Conservation (phyloP, 179 eudicot species). For the Actinidia chinensis region DNA sequence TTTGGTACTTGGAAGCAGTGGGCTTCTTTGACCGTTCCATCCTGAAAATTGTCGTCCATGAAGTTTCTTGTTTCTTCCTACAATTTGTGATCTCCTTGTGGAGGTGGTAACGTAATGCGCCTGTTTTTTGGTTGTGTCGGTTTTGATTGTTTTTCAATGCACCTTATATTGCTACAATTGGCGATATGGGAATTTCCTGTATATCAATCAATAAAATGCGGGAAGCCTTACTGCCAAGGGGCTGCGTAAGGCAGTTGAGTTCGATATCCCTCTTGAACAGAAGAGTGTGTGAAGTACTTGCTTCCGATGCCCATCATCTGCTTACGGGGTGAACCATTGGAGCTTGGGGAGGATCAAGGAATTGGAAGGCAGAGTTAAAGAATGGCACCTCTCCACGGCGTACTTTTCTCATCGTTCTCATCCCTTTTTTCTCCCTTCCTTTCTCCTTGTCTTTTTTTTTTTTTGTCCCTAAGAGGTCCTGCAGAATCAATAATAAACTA, state of each 20-base stretch:
- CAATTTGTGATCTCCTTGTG: conserved; percentile 12
- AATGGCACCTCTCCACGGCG: conserved; percentile 50
- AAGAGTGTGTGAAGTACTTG: conserved; percentile 40
- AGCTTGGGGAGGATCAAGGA: conserved; percentile 46
- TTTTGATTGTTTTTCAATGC: conserved; percentile 23
- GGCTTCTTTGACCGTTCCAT: conserved; percentile 36
- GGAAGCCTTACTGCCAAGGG: conserved; percentile 37
- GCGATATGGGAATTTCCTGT: conserved; percentile 35
- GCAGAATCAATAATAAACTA: conserved; percentile 37
- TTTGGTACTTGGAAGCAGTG: conserved; percentile 29
- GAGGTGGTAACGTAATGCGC: conserved; percentile 31
- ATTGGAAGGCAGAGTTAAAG: conserved; percentile 42
- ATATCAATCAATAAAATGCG: conserved; percentile 39
- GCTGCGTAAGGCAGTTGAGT: conserved; percentile 38
- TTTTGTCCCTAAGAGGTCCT: conserved; percentile 34
- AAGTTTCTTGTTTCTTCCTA: conserved; percentile 19
- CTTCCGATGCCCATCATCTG: conserved; percentile 2
- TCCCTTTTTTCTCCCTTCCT: no score
- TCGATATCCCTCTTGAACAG: conserved; percentile 46
- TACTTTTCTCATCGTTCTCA: conserved; percentile 44
- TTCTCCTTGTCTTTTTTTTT: no score
- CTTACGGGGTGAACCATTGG: conserved; percentile 31
- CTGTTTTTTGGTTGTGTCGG: conserved; percentile 34
- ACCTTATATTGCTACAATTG: conserved; percentile 16
- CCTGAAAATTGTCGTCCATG: conserved; percentile 25